phyloP scores from a whole-genome alignment of 2,329 filamentous ascomycete genomes.

The Paraconiothyrium sp. region DNA sequence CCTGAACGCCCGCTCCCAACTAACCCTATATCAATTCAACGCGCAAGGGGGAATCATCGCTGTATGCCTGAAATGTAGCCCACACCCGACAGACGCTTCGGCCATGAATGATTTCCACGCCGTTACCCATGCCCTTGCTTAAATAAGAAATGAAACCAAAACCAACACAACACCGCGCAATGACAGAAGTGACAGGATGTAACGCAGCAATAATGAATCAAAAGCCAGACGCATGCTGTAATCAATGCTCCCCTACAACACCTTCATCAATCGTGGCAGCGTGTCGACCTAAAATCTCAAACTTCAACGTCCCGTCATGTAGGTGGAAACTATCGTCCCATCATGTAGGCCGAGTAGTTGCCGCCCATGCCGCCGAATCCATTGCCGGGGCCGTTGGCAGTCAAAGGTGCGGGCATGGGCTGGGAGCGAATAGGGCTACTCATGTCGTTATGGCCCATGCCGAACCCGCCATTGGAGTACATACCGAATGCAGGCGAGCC shows the following conservation, averaged over 20 bases:
- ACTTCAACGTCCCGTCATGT: conserved; percentile 52
- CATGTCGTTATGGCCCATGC: conserved; percentile 48
- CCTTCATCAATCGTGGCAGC: conserved; percentile 49
- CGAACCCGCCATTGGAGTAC: conserved; percentile 50
- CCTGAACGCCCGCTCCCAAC: conserved; percentile 41
- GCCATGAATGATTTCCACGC: conserved; percentile 47
- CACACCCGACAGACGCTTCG: conserved; percentile 46
- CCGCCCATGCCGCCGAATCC: conserved; percentile 43
- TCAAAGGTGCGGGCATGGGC: conserved; percentile 44
- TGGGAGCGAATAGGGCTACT: conserved; percentile 36
- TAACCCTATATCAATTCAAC: conserved; percentile 45
- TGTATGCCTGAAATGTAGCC: conserved; percentile 54
- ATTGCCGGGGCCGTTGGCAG: conserved; percentile 42
- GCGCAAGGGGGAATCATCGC: conserved; percentile 56
- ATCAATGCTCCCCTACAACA: conserved; percentile 44
- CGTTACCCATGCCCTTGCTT: conserved; percentile 52
- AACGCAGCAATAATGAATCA: conserved; percentile 47
- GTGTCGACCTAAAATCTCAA: conserved; percentile 24
- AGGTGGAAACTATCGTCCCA: conserved; percentile 49
- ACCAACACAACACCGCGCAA: conserved; percentile 52
- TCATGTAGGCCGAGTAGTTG: conserved; percentile 51
- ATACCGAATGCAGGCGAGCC: conserved; percentile 45
- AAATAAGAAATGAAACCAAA: conserved; percentile 46
- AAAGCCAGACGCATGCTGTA: conserved; percentile 41
- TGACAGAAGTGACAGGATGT: conserved; percentile 55